phyloP scores from a whole-genome alignment of 106 monocot species.

The Phalaenopsis equestris region DNA sequence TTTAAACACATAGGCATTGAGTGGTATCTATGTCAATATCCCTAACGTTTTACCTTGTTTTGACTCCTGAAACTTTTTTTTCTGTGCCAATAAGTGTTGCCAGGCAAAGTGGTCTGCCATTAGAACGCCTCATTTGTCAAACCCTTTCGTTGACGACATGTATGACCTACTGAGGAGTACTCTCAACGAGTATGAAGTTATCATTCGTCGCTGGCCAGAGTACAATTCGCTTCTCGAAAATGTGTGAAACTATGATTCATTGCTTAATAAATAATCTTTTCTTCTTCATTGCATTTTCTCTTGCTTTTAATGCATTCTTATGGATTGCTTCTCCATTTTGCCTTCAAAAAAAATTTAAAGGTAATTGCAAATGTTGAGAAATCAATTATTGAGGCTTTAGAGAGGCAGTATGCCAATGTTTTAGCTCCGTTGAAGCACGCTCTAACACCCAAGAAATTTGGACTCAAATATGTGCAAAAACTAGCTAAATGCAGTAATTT shows the following conservation, averaged over 20 bases:
- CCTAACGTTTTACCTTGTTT: too few relatives aligned
- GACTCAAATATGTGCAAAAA: slow-evolving; percentile 93
- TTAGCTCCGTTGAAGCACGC: slow-evolving; percentile 80
- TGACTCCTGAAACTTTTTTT: too few relatives aligned
- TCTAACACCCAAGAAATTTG: slow-evolving; percentile 87
- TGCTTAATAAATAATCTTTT: neutral
- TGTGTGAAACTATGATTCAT: slow-evolving; percentile 33
- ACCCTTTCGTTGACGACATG: slow-evolving; percentile 95
- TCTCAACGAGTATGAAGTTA: slow-evolving; percentile 83
- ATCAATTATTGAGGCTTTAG: slow-evolving; percentile 75
- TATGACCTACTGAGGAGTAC: slow-evolving; percentile 67
- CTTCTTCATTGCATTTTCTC: neutral
- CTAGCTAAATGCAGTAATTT: slow-evolving; percentile 65
- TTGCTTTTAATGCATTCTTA: neutral
- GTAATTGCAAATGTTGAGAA: slow-evolving; percentile 95
- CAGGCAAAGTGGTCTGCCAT: slow-evolving; percentile 97
- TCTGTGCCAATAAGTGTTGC: too few relatives aligned
- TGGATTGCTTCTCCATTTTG: slow-evolving; percentile 10
- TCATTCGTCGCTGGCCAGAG: slow-evolving; percentile 93
- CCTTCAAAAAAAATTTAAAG: slow-evolving; percentile 31
- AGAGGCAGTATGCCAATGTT: slow-evolving; percentile 87
- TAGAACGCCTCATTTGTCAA: slow-evolving; percentile 68
- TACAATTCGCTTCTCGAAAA: slow-evolving; percentile 77
- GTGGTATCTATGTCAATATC: too few relatives aligned
- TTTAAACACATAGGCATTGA: too few relatives aligned